Evolutionary conservation across 768 basidiomycete genomes (phyloP), one percentile per base, ranked within the genome.

Genomic region (Mycena rebaudengoi): DNA sequence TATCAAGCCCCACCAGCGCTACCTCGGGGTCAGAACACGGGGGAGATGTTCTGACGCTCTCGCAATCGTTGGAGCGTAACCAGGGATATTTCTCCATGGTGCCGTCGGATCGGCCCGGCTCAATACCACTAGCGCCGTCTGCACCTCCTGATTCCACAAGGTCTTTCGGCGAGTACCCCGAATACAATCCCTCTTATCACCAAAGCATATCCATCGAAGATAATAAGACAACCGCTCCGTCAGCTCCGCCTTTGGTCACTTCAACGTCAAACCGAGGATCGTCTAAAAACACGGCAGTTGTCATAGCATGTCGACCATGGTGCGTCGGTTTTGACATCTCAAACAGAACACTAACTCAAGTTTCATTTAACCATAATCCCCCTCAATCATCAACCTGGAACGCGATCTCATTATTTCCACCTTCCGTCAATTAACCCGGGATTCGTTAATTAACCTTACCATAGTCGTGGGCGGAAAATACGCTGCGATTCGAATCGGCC

Each of bases 231-330:
- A 53, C 33, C 53, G 29, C 21, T 16, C 10, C 44, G 5, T 40
- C 58, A 23, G 66, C 73, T 69, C 70, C 76, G 72, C 68, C 76
- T 66, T 69, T 78, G 65, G 67, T 73, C 70, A 79, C n/a, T n/a
- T n/a, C 75, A 58, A 74, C 73, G 51, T 72, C 71, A 61, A 44
- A 48, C 67, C 79, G 73, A 72, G 77, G 76, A 56, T 62, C 80
- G 64, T 84, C 86, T 71, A 88, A 84, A 75, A 85, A 88, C 76
- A 79, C 90, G 12, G 85, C 80, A 69, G 85, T 87, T 72, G 91
- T 94, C 77, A 91, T 94, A 79, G 91, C 92, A 67, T 94, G 92
- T 82, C 88, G 88, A 65, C 91, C 92, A 75, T 94, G 91, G 91
- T 93, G 74, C 72, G 89, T 81, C 66, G 64, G 61, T 65, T 39